These are phyloP conservation scores for Nissolia schottii DNA, from an alignment of 306 rosid genomes.

Conservation along the genomic window DNA sequence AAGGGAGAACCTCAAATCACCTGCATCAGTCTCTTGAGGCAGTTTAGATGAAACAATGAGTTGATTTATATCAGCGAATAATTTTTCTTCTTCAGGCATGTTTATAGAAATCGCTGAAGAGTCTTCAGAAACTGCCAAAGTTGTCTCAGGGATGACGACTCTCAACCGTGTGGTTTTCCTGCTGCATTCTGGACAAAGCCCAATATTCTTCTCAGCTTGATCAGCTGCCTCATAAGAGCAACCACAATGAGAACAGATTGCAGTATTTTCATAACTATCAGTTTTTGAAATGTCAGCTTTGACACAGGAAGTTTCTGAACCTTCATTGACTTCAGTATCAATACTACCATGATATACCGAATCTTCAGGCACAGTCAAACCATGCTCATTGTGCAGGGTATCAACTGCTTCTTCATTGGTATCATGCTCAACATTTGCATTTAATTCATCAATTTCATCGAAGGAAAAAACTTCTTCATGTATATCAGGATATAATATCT, in stretches of 20 bases:
- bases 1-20: constrained; percentile 32
- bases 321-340: constrained; percentile 32
- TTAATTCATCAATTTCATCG: constrained; percentile 60
- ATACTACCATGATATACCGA: constrained; percentile 19
- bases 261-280: constrained; percentile 33
- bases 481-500: constrained; percentile 44
- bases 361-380: constrained; percentile 31
- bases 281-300: constrained; percentile 38
- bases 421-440: constrained; percentile 37
- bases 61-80: constrained; percentile 27
- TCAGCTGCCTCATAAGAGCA: constrained; percentile 31
- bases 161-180: constrained; percentile 38
- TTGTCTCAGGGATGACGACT: constrained; percentile 31
- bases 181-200: constrained; percentile 60
- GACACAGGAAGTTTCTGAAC: constrained; percentile 37
- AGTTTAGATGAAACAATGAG: constrained; percentile 27
- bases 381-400: constrained; percentile 25
- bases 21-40: constrained; percentile 27
- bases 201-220: constrained; percentile 29
- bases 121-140: constrained; percentile 31
- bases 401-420: constrained; percentile 28
- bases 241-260: constrained; percentile 58
- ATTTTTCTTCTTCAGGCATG: constrained; percentile 33
- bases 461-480: constrained; percentile 69
- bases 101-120: constrained; percentile 26